Evolutionary conservation across 306 rosid genomes (phyloP).

Genomic region (Trifolium repens): DNA sequence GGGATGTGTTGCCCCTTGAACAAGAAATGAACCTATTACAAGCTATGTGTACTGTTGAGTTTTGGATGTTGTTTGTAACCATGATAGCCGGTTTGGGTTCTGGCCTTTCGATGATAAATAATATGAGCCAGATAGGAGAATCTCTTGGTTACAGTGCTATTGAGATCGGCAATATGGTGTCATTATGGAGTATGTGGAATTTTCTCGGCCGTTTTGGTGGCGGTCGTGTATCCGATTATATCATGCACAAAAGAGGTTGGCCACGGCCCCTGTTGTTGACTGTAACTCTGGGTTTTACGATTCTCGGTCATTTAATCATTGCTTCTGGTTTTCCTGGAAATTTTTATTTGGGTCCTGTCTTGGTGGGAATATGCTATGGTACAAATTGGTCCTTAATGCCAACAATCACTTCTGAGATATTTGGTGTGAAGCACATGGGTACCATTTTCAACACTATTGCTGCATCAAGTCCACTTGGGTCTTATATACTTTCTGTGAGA

Average conservation of each 20-base stretch:
- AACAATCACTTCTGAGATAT: slow-evolving; percentile 77
- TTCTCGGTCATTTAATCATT: slow-evolving; percentile 66
- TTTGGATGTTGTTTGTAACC: slow-evolving; percentile 79
- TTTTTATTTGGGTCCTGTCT: slow-evolving; percentile 72
- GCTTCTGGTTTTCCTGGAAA: slow-evolving; percentile 74
- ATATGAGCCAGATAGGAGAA: slow-evolving; percentile 84
- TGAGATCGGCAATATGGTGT: slow-evolving; percentile 68
- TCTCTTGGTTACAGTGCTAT: slow-evolving; percentile 72
- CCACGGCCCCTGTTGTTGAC: slow-evolving; percentile 75
- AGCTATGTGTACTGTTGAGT: slow-evolving; percentile 66
- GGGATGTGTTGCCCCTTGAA: slow-evolving; percentile 39
- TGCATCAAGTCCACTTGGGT: slow-evolving; percentile 83
- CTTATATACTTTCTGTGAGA: slow-evolving; percentile 80
- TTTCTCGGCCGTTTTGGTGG: slow-evolving; percentile 93
- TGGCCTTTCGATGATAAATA: slow-evolving; percentile 76
- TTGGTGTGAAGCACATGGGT: slow-evolving; percentile 85
- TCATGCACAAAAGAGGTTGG: slow-evolving; percentile 73
- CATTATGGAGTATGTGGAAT: slow-evolving; percentile 95
- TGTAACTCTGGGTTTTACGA: slow-evolving; percentile 58
- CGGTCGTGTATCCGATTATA: slow-evolving; percentile 73
- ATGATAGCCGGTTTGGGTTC: slow-evolving; percentile 89
- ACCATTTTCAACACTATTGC: slow-evolving; percentile 86
- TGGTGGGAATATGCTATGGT: slow-evolving; percentile 88
- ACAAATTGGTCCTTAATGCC: slow-evolving; percentile 97
- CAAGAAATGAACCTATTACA: slow-evolving; percentile 57